Percentiles rank a stretch among this genome's conserved stretches.
These are phyloP conservation scores for Tetrapisispora phaffii DNA, from an alignment of 805 yeast genomes.

Conservation along the genomic window DNA sequence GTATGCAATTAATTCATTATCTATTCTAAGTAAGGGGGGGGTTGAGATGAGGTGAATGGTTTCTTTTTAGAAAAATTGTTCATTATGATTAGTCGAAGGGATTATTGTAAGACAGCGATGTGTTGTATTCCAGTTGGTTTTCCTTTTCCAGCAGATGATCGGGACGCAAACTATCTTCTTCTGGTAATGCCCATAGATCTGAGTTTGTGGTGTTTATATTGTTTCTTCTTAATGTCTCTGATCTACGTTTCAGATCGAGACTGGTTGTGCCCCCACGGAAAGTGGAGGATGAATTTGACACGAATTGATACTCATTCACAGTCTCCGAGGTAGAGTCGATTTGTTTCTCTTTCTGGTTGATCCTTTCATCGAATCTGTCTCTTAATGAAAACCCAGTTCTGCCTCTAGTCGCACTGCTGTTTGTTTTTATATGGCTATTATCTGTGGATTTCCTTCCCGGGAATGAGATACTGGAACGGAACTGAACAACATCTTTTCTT, in stretches of 20 bases:
- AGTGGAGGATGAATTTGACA: not conserved
- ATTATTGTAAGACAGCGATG: not conserved
- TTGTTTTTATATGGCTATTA: slow-evolving; percentile 20
- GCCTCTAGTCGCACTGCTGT: slow-evolving; percentile 1
- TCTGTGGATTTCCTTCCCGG: slow-evolving; percentile 30
- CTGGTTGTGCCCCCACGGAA: slow-evolving; percentile 3
- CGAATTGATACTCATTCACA: not conserved
- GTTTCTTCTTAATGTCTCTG: slow-evolving; percentile 3
- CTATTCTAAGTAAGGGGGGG: not conserved
- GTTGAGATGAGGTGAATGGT: not conserved
- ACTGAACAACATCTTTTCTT: slow-evolving; percentile 21
- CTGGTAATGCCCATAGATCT: slow-evolving; percentile 20
- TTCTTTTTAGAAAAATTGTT: not conserved
- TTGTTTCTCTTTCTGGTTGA: not conserved
- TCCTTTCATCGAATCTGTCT: not conserved
- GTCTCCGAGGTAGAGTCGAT: not conserved
- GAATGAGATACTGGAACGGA: slow-evolving; percentile 27
- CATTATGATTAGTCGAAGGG: not conserved
- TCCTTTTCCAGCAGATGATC: not conserved
- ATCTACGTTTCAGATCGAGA: slow-evolving; percentile 1
- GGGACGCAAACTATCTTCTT: slow-evolving; percentile 14
- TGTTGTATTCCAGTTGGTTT: not conserved
- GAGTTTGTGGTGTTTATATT: slow-evolving; percentile 7
- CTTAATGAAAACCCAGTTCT: slow-evolving; percentile 1
- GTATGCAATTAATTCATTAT: too few relatives aligned